phyloP scores from a whole-genome alignment of 1,139 yeast species.

The Magnusiomyces clavatus region DNA sequence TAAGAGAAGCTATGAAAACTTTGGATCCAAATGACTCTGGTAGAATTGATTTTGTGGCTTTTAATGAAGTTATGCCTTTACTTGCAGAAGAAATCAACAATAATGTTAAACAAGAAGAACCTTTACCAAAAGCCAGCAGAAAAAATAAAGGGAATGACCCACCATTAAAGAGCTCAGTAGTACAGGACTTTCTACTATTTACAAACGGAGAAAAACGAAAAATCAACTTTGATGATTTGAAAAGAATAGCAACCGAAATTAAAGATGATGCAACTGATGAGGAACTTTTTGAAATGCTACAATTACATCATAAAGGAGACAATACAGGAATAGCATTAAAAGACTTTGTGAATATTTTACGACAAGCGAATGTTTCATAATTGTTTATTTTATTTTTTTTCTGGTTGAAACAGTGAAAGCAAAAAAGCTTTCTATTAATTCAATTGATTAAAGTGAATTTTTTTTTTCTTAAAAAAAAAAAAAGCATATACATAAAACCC shows the following conservation, averaged over 20 bases:
- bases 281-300: slow-evolving; percentile 30
- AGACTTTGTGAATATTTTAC: too few relatives aligned
- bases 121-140: too few relatives aligned
- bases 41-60: slow-evolving; percentile 25
- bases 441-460: too few relatives aligned
- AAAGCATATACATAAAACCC: too few relatives aligned
- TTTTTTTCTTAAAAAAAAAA: too few relatives aligned
- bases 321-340: slow-evolving; percentile 3
- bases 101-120: not conserved
- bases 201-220: slow-evolving; percentile 17
- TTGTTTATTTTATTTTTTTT: too few relatives aligned
- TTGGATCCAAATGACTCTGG: slow-evolving; percentile 25
- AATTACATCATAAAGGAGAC: slow-evolving; percentile 19
- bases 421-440: too few relatives aligned
- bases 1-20: slow-evolving; percentile 7
- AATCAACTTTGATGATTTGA: slow-evolving; percentile 24
- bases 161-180: slow-evolving; percentile 12
- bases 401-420: too few relatives aligned
- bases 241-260: slow-evolving; percentile 22
- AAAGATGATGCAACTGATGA: slow-evolving; percentile 26
- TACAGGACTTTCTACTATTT: slow-evolving; percentile 22
- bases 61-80: slow-evolving; percentile 16
- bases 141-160: not conserved
- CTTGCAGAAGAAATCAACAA: not conserved
- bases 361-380: too few relatives aligned